phyloP scores from a whole-genome alignment of 805 yeast genomes.

The Schwanniomyces pseudopolymorphus region DNA sequence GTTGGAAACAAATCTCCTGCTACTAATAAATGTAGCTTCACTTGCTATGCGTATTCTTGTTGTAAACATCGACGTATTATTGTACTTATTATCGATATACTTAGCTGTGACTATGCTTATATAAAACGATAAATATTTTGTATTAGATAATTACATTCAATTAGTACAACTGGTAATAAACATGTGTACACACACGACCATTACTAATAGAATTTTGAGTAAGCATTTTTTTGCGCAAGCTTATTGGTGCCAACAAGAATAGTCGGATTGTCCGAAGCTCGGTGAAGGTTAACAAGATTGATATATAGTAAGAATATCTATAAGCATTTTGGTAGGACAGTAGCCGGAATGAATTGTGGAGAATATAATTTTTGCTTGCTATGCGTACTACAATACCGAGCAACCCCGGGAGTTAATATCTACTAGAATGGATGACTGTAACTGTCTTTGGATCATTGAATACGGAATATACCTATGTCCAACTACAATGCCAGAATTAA shows the following conservation, averaged over 20 bases:
- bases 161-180: background rate
- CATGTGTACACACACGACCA: background rate
- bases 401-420: background rate
- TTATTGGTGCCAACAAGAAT: background rate
- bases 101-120: background rate
- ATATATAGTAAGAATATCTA: background rate
- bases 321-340: background rate
- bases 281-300: background rate
- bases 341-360: background rate
- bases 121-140: background rate
- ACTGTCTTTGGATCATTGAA: too few species aligned
- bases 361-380: background rate
- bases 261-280: background rate
- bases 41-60: background rate
- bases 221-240: background rate
- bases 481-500: too few species aligned
- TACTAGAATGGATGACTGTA: background rate
- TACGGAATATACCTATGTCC: too few species aligned
- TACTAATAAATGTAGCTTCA: background rate
- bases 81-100: background rate
- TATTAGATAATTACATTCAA: background rate
- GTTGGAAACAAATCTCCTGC: conserved; percentile 18
- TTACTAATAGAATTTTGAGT: background rate
- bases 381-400: background rate
- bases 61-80: background rate